Evolutionary conservation across 139 green algal genomes (phyloP).

Genomic region (Volvox africanus): DNA sequence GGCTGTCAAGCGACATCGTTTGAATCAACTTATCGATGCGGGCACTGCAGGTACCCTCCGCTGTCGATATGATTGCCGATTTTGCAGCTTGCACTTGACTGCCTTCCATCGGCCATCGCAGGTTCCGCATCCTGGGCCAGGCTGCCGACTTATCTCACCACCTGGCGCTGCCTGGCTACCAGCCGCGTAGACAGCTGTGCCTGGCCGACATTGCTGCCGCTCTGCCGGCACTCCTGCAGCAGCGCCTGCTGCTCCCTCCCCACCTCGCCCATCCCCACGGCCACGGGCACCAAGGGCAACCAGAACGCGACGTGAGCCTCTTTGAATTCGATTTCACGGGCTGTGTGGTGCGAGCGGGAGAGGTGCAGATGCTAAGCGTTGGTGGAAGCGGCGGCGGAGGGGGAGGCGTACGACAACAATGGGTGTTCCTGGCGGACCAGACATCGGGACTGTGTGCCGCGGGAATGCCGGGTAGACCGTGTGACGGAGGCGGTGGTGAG

Average conservation of each 20-base stretch:
- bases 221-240: background rate
- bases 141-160: conserved; percentile 23
- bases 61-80: no score
- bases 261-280: background rate
- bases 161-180: background rate
- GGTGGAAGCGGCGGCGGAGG: no score
- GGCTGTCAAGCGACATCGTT: no score
- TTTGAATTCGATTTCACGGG: conserved; percentile 46
- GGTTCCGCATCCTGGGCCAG: background rate
- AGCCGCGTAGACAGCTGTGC: conserved; percentile 15
- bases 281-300: background rate
- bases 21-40: no score
- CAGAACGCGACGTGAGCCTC: background rate
- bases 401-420: conserved; percentile 21
- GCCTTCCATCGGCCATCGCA: background rate
- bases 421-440: conserved; percentile 50
- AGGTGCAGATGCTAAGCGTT: background rate
- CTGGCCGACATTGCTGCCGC: conserved; percentile 5
- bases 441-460: conserved; percentile 21
- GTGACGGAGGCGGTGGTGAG: background rate
- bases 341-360: conserved; percentile 9
- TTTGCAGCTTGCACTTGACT: no score
- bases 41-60: no score
- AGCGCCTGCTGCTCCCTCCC: conserved; percentile 9
- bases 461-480: background rate